Conservation (phyloP, 495 filamentous ascomycete species). For the Saxophila tyrrhenica region DNA sequence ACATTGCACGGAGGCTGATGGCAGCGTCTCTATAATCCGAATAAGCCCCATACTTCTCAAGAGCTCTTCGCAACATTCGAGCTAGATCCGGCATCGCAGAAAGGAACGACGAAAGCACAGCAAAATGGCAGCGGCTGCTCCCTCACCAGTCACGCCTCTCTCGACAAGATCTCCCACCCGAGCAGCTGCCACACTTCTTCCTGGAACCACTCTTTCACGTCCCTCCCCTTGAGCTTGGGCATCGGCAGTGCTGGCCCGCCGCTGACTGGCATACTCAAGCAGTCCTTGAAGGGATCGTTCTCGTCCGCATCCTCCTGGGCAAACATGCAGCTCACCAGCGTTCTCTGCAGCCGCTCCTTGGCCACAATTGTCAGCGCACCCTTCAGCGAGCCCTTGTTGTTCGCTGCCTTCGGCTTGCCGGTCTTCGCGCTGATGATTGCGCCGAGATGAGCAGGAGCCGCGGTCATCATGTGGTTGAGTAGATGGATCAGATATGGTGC, state of each 20-base stretch:
- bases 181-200: conserved; percentile 27
- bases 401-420: neutral
- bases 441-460: conserved; percentile 24
- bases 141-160: conserved; percentile 18
- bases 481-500: conserved; percentile 22
- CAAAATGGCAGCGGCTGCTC: neutral
- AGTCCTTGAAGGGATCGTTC: conserved; percentile 20
- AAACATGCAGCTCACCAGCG: conserved; percentile 28
- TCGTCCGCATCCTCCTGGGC: conserved; percentile 14
- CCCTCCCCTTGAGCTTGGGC: conserved; percentile 20
- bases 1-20: conserved; percentile 83
- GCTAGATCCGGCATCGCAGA: too few relatives aligned
- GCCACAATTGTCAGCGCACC: conserved; percentile 16
- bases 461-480: conserved; percentile 21
- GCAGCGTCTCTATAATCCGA: neutral
- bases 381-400: conserved; percentile 12
- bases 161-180: conserved; percentile 27
- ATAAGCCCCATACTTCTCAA: neutral
- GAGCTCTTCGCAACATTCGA: too few relatives aligned
- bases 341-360: conserved; percentile 27
- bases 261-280: conserved; percentile 24
- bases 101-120: too few relatives aligned
- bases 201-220: conserved; percentile 28
- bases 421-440: neutral
- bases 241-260: conserved; percentile 6